A percentile compares a stretch with the other conserved stretches of the same genome.
These are phyloP conservation scores for Blastobotrys terrestris DNA, from an alignment of 805 yeast genomes.

Conservation along the genomic window DNA sequence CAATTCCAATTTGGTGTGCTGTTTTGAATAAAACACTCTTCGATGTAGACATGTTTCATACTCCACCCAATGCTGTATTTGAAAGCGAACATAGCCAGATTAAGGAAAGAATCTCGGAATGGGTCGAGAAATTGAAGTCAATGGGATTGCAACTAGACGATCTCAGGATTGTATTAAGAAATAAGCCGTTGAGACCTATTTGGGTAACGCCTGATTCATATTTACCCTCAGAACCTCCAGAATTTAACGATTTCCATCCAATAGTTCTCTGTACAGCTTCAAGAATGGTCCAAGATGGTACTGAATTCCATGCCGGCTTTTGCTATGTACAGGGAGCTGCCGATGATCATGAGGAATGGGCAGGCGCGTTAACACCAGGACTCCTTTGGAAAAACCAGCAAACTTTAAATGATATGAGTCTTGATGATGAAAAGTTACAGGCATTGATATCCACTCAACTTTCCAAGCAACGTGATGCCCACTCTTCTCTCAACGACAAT, in stretches of 20 bases:
- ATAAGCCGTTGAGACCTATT: conserved; percentile 55
- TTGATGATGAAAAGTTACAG: neutral
- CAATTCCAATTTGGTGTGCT: conserved; percentile 89
- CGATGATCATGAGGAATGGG: conserved; percentile 90
- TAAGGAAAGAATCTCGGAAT: conserved; percentile 38
- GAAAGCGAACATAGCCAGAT: conserved; percentile 53
- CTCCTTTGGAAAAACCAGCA: conserved; percentile 47
- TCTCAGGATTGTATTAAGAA: conserved; percentile 23
- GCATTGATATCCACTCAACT: too few relatives aligned
- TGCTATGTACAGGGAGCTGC: conserved; percentile 88
- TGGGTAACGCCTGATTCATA: conserved; percentile 60
- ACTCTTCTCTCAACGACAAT: too few relatives aligned
- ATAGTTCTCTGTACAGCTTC: conserved; percentile 58
- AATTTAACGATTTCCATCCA: conserved; percentile 36
- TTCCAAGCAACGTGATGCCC: too few relatives aligned
- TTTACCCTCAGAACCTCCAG: conserved; percentile 33
- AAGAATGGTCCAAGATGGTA: conserved; percentile 53
- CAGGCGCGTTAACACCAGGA: conserved; percentile 45
- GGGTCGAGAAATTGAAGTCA: conserved; percentile 40
- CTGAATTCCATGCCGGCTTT: conserved; percentile 40
- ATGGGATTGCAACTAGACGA: conserved; percentile 36
- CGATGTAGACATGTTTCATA: conserved; percentile 34
- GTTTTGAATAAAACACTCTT: conserved; percentile 55
- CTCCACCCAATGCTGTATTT: conserved; percentile 52
- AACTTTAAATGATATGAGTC: too few relatives aligned